Evolutionary conservation across 495 filamentous ascomycete genomes (phyloP).

Genomic region (Bacidia gigantensis): DNA sequence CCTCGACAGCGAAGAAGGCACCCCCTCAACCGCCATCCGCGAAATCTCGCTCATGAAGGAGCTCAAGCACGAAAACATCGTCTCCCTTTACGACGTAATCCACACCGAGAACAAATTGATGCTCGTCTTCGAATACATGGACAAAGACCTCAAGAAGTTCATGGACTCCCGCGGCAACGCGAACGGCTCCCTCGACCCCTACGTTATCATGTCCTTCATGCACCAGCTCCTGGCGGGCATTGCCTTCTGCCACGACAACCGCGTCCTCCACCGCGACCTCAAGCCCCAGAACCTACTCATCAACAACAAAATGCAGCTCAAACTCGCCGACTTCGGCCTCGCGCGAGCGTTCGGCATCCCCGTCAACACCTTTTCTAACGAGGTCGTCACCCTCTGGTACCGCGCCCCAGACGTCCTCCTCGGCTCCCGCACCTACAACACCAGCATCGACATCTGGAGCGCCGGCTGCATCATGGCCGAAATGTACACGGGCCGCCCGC

Average conservation of each 20-base stretch:
- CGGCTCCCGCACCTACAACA: conserved; percentile 86
- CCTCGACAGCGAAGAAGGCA: conserved; percentile 96
- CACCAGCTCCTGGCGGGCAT: conserved; percentile 87
- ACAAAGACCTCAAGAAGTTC: conserved; percentile 97
- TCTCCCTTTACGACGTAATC: conserved; percentile 95
- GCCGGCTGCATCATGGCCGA: conserved; percentile 98
- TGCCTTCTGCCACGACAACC: conserved; percentile 92
- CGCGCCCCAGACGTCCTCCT: conserved; percentile 87
- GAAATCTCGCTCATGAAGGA: conserved; percentile 99
- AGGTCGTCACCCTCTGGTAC: conserved; percentile 95
- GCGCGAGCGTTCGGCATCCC: conserved; percentile 91
- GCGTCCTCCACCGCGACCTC: conserved; percentile 87
- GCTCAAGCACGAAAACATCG: conserved; percentile 94
- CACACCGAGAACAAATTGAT: conserved; percentile 99
- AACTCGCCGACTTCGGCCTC: conserved; percentile 90
- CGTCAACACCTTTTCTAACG: conserved; percentile 96
- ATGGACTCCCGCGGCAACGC: conserved; percentile 79
- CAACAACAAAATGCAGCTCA: conserved; percentile 79
- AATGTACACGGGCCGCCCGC: conserved; percentile 85
- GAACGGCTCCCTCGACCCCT: conserved; percentile 66
- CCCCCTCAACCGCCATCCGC: conserved; percentile 93
- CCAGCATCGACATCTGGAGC: conserved; percentile 95
- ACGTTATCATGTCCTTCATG: conserved; percentile 95
- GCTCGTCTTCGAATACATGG: conserved; percentile 98
- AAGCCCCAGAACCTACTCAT: conserved; percentile 94